Conservation (phyloP, 768 basidiomycete species). For the Pisolithus microcarpus region DNA sequence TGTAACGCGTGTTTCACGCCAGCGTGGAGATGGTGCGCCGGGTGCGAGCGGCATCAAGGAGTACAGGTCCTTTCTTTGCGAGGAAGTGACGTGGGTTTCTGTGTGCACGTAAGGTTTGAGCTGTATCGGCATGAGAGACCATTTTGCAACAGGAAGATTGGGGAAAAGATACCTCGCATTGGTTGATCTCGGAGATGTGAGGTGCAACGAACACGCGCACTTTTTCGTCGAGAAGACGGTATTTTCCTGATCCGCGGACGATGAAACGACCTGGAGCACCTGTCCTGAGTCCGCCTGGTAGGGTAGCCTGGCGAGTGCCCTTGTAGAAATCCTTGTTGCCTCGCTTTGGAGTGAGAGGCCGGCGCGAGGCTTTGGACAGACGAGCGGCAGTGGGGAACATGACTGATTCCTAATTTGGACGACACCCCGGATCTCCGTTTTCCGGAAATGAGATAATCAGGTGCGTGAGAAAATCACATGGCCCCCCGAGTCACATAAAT, state of each 20-base stretch:
- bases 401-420: too few relatives aligned
- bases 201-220: slow-evolving; percentile 83
- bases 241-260: slow-evolving; percentile 68
- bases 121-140: slow-evolving; percentile 2
- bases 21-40: slow-evolving; percentile 5
- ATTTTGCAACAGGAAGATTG: background rate
- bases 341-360: slow-evolving; percentile 75
- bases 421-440: too few relatives aligned
- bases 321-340: slow-evolving; percentile 98
- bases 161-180: slow-evolving; percentile 43
- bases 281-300: slow-evolving; percentile 80
- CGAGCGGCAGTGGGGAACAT: slow-evolving; percentile 69
- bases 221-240: slow-evolving; percentile 72
- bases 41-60: slow-evolving; percentile 19
- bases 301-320: slow-evolving; percentile 76
- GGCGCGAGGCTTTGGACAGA: slow-evolving; percentile 77
- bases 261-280: slow-evolving; percentile 87
- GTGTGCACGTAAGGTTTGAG: slow-evolving; percentile 24
- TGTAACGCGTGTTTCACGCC: background rate
- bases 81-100: slow-evolving; percentile 15
- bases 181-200: slow-evolving; percentile 53
- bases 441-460: too few relatives aligned
- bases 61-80: slow-evolving; percentile 21
- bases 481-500: too few relatives aligned
- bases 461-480: too few relatives aligned